Evolutionary conservation across 2,329 filamentous ascomycete genomes (phyloP), one percentile per base, ranked within the genome.

Genomic region (Cadophora malorum): DNA sequence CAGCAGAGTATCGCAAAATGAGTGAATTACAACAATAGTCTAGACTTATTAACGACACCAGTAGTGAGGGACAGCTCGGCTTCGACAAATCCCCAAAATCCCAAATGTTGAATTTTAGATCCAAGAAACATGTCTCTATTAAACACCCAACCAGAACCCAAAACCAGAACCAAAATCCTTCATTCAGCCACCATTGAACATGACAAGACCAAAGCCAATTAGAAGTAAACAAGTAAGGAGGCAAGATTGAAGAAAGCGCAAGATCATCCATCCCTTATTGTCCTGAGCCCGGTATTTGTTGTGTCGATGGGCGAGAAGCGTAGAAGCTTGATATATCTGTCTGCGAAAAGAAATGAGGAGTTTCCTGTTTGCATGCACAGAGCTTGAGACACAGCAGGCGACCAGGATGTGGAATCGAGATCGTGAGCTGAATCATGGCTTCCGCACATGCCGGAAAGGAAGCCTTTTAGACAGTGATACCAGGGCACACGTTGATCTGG

Each of bases 401-500:
- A 45, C 10, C 21, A 23, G 12, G 33, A 59, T 59, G 56, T 45
- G 21, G 56, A 59, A 59, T 59, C 56, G 21, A 59, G 35, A 14
- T 25, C 21, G 35, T 21, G 10, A 25, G 35, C 25, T 28, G 56
- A 1, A 28, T 59, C 21, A n/a, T 19, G 21, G 8, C 3, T 25
- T 19, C 10, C 8, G 33, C 23, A 21, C 21, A 12, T 58, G 53
- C 53, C 9, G 5, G 16, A 5, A 9, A 23, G 3, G 25, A 2
- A 0, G 35, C 45, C 9, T 31, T 55, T 66, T 63, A 66, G 58
- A 45, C 55, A 23, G 63, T 49, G 55, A 66, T 19, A 47, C 52
- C 55, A 10, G 67, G 67, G 67, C 67, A 69, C 19, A 69, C 31
- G 59, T 31, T 53, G 35, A 69, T 31, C 4, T 66, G 47, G 58